Conservation (phyloP, 1,139 yeast species). For the Kodamaea sp. region DNA sequence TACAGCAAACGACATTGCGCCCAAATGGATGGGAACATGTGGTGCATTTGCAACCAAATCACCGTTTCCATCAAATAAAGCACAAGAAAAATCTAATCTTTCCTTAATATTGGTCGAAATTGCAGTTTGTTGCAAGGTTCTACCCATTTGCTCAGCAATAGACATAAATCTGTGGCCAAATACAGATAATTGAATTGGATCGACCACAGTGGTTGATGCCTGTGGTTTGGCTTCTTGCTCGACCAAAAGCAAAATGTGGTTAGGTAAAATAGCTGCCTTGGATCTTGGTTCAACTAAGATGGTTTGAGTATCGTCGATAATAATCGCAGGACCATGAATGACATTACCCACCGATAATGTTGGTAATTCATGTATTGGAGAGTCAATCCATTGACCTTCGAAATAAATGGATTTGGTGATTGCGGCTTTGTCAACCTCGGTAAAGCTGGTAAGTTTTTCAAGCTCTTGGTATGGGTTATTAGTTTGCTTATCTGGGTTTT, state of each 20-base stretch:
- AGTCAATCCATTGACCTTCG: constrained; percentile 45
- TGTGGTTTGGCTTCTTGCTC: constrained; percentile 24
- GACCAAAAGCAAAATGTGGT: constrained; percentile 49
- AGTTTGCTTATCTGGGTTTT: constrained; percentile 27
- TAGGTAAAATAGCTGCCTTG: constrained; percentile 56
- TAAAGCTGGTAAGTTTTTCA: constrained; percentile 9
- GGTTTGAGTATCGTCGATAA: constrained; percentile 86
- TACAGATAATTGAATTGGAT: constrained; percentile 71
- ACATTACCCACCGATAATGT: constrained; percentile 50
- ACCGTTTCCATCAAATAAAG: constrained; percentile 70
- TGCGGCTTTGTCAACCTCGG: constrained; percentile 3
- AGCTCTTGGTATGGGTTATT: constrained; percentile 37
- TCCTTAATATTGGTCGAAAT: constrained; percentile 87
- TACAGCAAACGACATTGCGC: constrained; percentile 86
- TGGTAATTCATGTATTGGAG: constrained; percentile 52
- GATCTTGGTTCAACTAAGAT: constrained; percentile 72
- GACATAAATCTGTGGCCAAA: constrained; percentile 86
- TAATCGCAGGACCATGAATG: constrained; percentile 74
- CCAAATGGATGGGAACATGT: constrained; percentile 82
- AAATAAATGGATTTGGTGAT: constrained; percentile 25
- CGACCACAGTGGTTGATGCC: constrained; percentile 37
- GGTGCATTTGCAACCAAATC: constrained; percentile 84
- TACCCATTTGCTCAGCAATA: constrained; percentile 88
- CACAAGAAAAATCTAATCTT: constrained; percentile 80
- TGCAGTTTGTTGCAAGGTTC: constrained; percentile 72